These are phyloP conservation scores for Meira miltonrushii DNA, from an alignment of 1,284 basidiomycete genomes.

Conservation along the genomic window DNA sequence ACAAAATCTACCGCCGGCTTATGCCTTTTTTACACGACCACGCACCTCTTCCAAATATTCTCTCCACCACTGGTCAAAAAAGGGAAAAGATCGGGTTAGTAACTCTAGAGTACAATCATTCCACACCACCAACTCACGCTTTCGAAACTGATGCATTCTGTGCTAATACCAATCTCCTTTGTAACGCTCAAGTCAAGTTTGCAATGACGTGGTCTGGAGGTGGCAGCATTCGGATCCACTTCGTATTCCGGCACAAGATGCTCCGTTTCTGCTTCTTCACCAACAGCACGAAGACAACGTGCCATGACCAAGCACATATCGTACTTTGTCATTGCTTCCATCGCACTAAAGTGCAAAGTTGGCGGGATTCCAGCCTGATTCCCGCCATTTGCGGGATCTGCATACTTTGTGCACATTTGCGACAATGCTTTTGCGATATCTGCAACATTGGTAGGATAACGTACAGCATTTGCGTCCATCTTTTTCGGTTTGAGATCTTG, in stretches of 20 bases:
- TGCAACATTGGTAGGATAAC: constrained; percentile 57
- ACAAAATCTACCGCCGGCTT: background rate
- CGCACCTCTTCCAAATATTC: constrained; percentile 12
- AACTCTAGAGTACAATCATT: background rate
- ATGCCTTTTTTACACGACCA: background rate
- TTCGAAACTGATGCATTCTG: constrained; percentile 37
- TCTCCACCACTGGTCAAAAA: constrained; percentile 11
- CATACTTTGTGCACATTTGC: constrained; percentile 12
- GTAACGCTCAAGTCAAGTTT: constrained; percentile 38
- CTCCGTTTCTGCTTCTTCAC: constrained; percentile 22
- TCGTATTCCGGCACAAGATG: constrained; percentile 45
- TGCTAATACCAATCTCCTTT: constrained; percentile 32
- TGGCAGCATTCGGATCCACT: constrained; percentile 40
- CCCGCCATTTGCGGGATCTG: background rate
- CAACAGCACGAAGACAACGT: constrained; percentile 17
- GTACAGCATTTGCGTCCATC: constrained; percentile 53
- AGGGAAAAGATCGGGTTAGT: background rate
- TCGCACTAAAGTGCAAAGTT: constrained; percentile 56
- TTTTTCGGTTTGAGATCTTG: constrained; percentile 19
- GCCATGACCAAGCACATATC: constrained; percentile 53
- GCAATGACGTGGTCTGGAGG: constrained; percentile 42
- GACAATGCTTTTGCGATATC: constrained; percentile 55
- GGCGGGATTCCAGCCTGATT: constrained; percentile 19
- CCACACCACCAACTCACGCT: constrained; percentile 14
- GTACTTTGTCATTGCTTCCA: constrained; percentile 57